phyloP scores from a whole-genome alignment of 805 yeast species.

The Candida glaebosa region DNA sequence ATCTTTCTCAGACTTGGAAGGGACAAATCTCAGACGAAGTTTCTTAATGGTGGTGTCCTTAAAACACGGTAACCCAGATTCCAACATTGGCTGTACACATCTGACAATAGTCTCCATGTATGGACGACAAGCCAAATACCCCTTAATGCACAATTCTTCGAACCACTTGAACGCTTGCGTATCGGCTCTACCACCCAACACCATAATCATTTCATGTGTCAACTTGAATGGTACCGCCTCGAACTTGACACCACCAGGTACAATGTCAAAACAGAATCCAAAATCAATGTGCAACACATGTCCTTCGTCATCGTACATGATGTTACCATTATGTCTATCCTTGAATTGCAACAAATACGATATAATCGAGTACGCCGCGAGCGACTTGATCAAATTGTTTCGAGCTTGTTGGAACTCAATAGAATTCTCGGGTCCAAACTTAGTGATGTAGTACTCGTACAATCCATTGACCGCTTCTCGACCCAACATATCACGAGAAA shows the following conservation, averaged over 20 bases:
- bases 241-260: constrained; percentile 97
- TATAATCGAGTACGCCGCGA: constrained; percentile 92
- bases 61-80: constrained; percentile 94
- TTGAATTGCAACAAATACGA: constrained; percentile 90
- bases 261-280: constrained; percentile 98
- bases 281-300: constrained; percentile 95
- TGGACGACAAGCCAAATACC: constrained; percentile 84
- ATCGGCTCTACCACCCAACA: constrained; percentile 84
- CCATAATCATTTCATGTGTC: constrained; percentile 93
- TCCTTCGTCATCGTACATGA: constrained; percentile 93
- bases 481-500: constrained; percentile 97
- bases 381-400: constrained; percentile 85
- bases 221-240: constrained; percentile 98
- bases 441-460: constrained; percentile 85
- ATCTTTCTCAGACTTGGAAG: constrained; percentile 75
- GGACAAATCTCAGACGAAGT: constrained; percentile 74
- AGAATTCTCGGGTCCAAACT: constrained; percentile 92
- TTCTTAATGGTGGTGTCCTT: constrained; percentile 82
- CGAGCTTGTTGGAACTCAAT: constrained; percentile 89
- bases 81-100: constrained; percentile 89
- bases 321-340: constrained; percentile 97
- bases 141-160: constrained; percentile 92
- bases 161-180: constrained; percentile 92
- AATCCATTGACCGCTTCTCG: constrained; percentile 98
- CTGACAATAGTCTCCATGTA: constrained; percentile 81